Percentiles rank a stretch among this genome's conserved stretches.
Evolutionary conservation across 441 rosid species (phyloP).

Genomic region (Syzygium syzygioides): DNA sequence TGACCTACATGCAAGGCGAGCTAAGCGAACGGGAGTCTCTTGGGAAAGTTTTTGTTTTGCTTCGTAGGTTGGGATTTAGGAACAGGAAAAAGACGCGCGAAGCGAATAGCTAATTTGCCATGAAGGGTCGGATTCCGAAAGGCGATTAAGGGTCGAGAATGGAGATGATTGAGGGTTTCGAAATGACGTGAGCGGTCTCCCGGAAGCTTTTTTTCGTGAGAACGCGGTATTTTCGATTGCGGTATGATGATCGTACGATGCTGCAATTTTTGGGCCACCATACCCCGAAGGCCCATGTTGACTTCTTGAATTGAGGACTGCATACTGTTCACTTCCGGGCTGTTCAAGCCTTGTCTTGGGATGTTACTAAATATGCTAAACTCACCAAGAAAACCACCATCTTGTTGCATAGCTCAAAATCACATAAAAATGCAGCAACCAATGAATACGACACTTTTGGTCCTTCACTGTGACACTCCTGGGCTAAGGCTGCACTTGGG

Average conservation of each 20-base stretch:
- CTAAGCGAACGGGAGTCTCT: neutral
- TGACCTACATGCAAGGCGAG: neutral
- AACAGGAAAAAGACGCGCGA: neutral
- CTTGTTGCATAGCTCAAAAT: neutral
- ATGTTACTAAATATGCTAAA: neutral
- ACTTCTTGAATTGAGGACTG: neutral
- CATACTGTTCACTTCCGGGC: neutral
- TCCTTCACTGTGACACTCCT: neutral
- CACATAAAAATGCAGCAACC: neutral
- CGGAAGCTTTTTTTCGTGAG: neutral
- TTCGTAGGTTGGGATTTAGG: neutral
- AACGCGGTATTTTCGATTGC: neutral
- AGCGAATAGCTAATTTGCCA: neutral
- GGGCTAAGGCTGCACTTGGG: neutral
- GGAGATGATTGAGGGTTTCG: neutral
- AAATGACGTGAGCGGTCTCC: neutral
- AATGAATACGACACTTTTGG: neutral
- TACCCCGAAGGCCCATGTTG: neutral
- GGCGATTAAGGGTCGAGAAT: neutral
- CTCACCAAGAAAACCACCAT: neutral
- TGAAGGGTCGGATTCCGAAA: neutral
- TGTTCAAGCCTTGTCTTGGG: neutral
- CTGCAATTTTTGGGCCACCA: neutral
- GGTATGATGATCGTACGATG: neutral
- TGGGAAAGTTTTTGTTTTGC: neutral